These are phyloP conservation scores for Alternaria brassicicola DNA, from an alignment of 2,329 filamentous ascomycete genomes.

Conservation along the genomic window DNA sequence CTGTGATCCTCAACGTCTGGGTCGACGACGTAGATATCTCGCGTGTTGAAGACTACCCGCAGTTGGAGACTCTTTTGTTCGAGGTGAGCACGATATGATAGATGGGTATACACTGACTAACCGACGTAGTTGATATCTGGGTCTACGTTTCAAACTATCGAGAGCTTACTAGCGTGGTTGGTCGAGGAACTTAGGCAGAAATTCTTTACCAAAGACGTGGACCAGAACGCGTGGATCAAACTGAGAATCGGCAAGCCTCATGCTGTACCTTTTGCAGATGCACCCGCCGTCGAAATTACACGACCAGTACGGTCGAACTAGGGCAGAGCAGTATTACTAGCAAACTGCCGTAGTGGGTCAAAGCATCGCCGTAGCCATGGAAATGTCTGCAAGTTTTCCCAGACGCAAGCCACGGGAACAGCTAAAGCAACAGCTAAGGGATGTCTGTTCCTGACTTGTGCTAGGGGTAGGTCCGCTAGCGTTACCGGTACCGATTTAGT, in stretches of 20 bases:
- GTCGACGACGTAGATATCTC: conserved; percentile 59
- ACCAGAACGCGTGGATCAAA: conserved; percentile 59
- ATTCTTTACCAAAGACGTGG: conserved; percentile 38
- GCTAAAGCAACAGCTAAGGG: background rate
- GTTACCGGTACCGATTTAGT: conserved; percentile 8
- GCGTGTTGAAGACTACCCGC: conserved; percentile 58
- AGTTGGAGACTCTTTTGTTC: conserved; percentile 65
- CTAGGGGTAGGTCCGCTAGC: conserved; percentile 9
- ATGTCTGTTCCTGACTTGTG: conserved; percentile 10
- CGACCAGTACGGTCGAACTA: conserved; percentile 27
- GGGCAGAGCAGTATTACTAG: background rate
- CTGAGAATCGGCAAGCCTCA: conserved; percentile 74
- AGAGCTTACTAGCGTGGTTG: conserved; percentile 49
- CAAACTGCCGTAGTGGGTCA: background rate
- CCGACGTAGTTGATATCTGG: conserved; percentile 48
- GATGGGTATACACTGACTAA: conserved; percentile 18
- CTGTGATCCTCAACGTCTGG: conserved; percentile 67
- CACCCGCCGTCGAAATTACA: conserved; percentile 68
- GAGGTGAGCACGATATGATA: conserved; percentile 56
- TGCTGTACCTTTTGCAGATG: conserved; percentile 74
- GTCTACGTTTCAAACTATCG: conserved; percentile 56
- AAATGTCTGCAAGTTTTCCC: background rate
- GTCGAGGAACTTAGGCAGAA: conserved; percentile 52
- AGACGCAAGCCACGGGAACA: conserved; percentile 10
- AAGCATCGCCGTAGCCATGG: background rate